phyloP scores from a whole-genome alignment of 1,284 basidiomycete species.

The Cerrena zonata region DNA sequence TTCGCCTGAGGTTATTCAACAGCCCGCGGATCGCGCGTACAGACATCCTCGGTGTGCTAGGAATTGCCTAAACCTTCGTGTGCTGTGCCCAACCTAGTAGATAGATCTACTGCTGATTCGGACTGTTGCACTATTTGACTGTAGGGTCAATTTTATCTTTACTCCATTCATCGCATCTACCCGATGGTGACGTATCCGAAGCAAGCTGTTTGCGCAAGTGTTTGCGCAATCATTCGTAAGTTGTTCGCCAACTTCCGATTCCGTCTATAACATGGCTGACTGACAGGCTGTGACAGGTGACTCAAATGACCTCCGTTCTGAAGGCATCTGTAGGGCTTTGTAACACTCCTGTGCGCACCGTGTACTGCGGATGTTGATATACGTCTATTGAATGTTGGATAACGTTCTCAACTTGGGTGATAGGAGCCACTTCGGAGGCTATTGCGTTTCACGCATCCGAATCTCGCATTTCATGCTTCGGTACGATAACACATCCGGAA shows the following conservation, averaged over 20 bases:
- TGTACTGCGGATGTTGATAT: not conserved
- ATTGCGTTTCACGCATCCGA: not conserved
- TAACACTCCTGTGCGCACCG: not conserved
- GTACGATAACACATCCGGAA: not conserved
- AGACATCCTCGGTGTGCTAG: not conserved
- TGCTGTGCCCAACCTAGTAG: not conserved
- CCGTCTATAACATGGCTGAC: not conserved
- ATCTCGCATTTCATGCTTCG: not conserved
- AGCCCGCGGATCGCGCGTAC: not conserved
- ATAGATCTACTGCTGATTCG: not conserved
- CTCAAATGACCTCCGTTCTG: not conserved
- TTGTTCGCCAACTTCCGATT: not conserved
- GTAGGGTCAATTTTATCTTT: not conserved
- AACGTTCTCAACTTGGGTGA: not conserved
- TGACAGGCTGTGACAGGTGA: not conserved
- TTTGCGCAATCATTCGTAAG: conserved; percentile 1
- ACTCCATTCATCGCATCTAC: not conserved
- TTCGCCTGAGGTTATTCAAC: not conserved
- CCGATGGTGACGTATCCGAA: not conserved
- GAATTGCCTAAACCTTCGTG: not conserved
- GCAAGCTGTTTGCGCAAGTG: not conserved
- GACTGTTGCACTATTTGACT: not conserved
- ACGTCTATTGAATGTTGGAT: not conserved
- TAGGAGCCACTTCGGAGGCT: not conserved
- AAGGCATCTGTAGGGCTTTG: not conserved